Conservation (phyloP, 2,329 filamentous ascomycete genomes). For the Tricladium varicosporioides region DNA sequence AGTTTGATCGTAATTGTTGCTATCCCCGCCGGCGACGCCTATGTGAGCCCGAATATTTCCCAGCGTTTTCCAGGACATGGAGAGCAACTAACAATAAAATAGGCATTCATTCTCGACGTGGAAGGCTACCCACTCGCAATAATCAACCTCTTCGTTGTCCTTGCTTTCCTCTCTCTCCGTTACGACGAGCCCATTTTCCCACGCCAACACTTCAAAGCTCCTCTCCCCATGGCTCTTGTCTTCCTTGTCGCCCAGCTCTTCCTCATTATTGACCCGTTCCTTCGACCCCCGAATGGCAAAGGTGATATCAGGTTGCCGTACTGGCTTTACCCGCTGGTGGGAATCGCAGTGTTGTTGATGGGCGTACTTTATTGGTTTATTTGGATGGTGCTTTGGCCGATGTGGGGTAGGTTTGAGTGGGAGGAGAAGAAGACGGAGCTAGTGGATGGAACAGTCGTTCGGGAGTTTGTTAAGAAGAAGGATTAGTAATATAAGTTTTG, state of each 20-base stretch:
- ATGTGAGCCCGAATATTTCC: slow-evolving; percentile 8
- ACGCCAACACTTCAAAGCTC: slow-evolving; percentile 38
- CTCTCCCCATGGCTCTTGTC: slow-evolving; percentile 35
- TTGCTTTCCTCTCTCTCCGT: slow-evolving; percentile 34
- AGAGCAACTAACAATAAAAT: slow-evolving; percentile 10
- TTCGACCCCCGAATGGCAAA: slow-evolving; percentile 40
- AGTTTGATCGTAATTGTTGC: slow-evolving; percentile 55
- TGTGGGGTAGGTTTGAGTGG: slow-evolving; percentile 17
- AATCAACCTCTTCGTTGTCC: slow-evolving; percentile 34
- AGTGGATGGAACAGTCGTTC: slow-evolving; percentile 29
- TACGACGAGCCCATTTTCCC: slow-evolving; percentile 26
- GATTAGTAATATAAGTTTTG: not conserved
- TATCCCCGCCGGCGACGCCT: slow-evolving; percentile 41
- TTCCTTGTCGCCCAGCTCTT: slow-evolving; percentile 41
- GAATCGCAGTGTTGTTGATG: slow-evolving; percentile 38
- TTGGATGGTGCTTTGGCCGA: slow-evolving; percentile 28
- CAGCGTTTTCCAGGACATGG: not conserved
- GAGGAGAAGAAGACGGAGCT: slow-evolving; percentile 22
- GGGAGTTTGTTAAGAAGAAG: slow-evolving; percentile 23
- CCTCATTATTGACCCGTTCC: slow-evolving; percentile 41
- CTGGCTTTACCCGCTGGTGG: slow-evolving; percentile 43
- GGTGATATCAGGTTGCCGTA: slow-evolving; percentile 42
- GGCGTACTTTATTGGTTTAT: slow-evolving; percentile 38
- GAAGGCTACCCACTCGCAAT: slow-evolving; percentile 37
- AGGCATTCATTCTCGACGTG: slow-evolving; percentile 36